Percentiles rank a stretch among this genome's conserved stretches.
Evolutionary conservation across 2,329 filamentous ascomycete species (phyloP).

Genomic region (Chrysoporthe austroafricana): DNA sequence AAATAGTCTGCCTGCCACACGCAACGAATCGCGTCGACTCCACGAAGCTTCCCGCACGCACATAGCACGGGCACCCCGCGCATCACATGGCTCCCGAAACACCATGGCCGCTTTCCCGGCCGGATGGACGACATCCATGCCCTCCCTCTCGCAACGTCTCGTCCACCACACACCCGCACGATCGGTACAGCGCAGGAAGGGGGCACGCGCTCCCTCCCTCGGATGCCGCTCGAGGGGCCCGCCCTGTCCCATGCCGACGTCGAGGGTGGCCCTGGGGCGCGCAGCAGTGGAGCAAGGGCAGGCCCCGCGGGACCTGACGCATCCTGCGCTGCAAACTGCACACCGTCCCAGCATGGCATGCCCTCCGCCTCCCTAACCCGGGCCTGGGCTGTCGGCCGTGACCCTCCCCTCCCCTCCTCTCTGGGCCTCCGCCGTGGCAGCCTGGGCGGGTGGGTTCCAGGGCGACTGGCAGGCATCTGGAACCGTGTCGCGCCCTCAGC

Average conservation of each 20-base stretch:
- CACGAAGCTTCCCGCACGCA: background rate
- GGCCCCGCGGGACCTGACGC: constrained; percentile 3
- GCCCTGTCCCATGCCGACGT: background rate
- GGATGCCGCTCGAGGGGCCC: background rate
- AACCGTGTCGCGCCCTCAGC: background rate
- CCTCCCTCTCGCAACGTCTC: background rate
- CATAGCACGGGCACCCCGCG: background rate
- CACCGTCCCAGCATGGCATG: constrained; percentile 2
- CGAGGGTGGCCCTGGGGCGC: background rate
- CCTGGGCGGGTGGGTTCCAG: background rate
- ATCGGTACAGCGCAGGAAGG: background rate
- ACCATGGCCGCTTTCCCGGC: background rate
- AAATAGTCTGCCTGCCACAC: background rate
- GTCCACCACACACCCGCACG: background rate
- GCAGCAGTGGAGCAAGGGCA: background rate
- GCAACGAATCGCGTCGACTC: background rate
- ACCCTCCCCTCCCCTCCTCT: background rate
- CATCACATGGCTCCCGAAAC: background rate
- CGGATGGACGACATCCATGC: background rate
- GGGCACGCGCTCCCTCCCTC: background rate
- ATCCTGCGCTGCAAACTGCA: constrained; percentile 4
- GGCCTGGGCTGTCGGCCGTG: background rate
- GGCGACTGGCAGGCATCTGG: too few species aligned
- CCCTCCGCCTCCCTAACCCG: background rate
- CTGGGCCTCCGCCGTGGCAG: background rate